Base-by-base conservation (phyloP, 2,329 filamentous ascomycete species). In the Claviceps sp. region DNA sequence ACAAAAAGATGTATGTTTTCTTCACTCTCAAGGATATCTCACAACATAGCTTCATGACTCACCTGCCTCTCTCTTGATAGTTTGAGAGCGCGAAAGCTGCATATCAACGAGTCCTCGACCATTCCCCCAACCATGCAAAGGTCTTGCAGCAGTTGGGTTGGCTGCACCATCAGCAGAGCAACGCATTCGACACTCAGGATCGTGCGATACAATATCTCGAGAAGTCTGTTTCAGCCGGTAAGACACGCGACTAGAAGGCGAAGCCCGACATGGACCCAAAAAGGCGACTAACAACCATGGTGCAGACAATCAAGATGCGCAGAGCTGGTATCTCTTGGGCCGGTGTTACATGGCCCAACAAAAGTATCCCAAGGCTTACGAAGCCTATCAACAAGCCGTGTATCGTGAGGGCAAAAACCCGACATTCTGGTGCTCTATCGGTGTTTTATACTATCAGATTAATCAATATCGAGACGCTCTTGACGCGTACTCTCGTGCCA, bases 321-420 rank as follows among this genome's bases (percentile, higher is more conserved):
- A 97, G 70, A 97, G 91, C 71, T 98, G 93, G 93, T 98, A 98
- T 69, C 79, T 98, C 30, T 82, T 98, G 49, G 93, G 93, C 44
- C 84, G 93, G 60, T 97, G 93, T 73, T 98, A 97, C 75, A 97
- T 98, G 93, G 94, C 91, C 58, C 91, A 96, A 70, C 89, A 95
- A 67, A 97, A 97, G 68, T 97, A 97, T 62, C 91, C 91, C 62
- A 97, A 97, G 68, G 93, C 93, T 0, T 97, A 97, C 62, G 93
- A 98, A 65, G 91, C 93, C 5, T 97, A 97, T 68, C 93, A 98
- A 66, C 93, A 98, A 72, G 93, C 93, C 2, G 93, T 98, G 41
- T 98, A 98, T 65, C 89, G 93, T 53, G 93, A 98, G 66, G 93
- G 93, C 37, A 85, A 93, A 60, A 97, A 97, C 66, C 93, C 93